These are phyloP conservation scores for Pseudogymnoascus sp. DNA, from an alignment of 2,329 filamentous ascomycete species.

Conservation along the genomic window DNA sequence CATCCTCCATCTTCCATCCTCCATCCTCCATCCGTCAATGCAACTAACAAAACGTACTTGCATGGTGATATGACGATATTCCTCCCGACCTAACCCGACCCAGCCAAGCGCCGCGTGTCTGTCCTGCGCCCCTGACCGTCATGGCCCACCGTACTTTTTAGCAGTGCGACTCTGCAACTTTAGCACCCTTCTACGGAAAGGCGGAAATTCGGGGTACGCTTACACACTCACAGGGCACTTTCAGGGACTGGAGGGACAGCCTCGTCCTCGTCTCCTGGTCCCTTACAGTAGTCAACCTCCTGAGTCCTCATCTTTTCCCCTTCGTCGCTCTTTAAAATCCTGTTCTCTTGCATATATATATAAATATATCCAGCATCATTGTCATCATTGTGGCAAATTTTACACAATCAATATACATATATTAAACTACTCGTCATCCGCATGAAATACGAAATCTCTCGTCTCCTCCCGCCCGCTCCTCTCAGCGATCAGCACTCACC, in stretches of 20 bases:
- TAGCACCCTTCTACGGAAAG: neutral
- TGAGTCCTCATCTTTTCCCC: neutral
- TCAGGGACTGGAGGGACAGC: neutral
- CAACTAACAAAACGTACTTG: neutral
- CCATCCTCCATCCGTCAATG: neutral
- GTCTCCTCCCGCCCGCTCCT: neutral
- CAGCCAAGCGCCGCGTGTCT: neutral
- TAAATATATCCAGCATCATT: neutral
- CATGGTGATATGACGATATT: neutral
- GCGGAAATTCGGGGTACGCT: neutral
- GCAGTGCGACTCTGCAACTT: neutral
- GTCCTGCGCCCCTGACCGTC: neutral
- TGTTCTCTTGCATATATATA: neutral
- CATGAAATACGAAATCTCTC: slow-evolving; percentile 5
- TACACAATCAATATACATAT: neutral
- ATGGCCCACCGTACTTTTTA: neutral
- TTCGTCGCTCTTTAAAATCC: neutral
- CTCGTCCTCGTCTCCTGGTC: neutral
- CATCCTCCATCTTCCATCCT: neutral
- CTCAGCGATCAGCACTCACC: neutral
- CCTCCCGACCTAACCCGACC: neutral
- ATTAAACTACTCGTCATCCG: neutral
- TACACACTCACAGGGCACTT: neutral
- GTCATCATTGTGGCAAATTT: neutral
- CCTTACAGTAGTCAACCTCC: neutral